phyloP scores from a whole-genome alignment of 116 monocot species.

The Cymodocea nodosa region DNA sequence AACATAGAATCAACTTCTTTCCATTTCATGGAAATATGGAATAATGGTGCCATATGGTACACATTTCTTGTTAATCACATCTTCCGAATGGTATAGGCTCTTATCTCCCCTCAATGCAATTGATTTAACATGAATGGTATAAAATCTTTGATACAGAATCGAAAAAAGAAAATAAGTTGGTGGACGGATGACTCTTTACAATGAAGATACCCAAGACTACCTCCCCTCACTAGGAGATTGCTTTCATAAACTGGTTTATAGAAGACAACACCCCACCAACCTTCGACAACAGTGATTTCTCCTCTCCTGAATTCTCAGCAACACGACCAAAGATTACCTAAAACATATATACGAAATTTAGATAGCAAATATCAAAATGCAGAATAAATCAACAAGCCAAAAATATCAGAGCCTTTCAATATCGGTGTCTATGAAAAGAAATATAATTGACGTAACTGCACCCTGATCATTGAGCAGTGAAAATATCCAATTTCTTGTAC shows the following conservation, averaged over 20 bases:
- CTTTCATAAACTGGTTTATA: conserved; percentile 64
- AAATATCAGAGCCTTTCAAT: too few species aligned
- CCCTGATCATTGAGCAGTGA: too few species aligned
- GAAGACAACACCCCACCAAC: conserved; percentile 53
- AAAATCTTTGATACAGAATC: background rate
- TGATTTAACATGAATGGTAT: background rate
- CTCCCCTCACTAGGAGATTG: conserved; percentile 43
- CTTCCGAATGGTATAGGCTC: background rate
- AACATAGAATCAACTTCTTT: too few species aligned
- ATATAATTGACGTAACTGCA: too few species aligned
- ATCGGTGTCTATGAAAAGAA: too few species aligned
- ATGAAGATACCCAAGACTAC: background rate
- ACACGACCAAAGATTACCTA: conserved; percentile 62
- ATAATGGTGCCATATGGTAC: too few species aligned
- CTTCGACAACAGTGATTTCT: conserved; percentile 36
- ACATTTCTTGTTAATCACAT: too few species aligned
- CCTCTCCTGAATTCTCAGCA: conserved; percentile 35
- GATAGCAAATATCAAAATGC: too few species aligned
- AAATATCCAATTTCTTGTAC: too few species aligned
- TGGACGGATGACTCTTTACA: background rate
- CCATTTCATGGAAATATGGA: too few species aligned
- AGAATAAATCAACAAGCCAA: too few species aligned
- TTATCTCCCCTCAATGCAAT: background rate
- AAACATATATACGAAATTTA: background rate
- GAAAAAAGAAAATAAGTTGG: background rate